Percentiles rank a stretch among this genome's conserved stretches.
Evolutionary conservation across 2,329 filamentous ascomycete species (phyloP).

Genomic region (Ceratocystis destructans): DNA sequence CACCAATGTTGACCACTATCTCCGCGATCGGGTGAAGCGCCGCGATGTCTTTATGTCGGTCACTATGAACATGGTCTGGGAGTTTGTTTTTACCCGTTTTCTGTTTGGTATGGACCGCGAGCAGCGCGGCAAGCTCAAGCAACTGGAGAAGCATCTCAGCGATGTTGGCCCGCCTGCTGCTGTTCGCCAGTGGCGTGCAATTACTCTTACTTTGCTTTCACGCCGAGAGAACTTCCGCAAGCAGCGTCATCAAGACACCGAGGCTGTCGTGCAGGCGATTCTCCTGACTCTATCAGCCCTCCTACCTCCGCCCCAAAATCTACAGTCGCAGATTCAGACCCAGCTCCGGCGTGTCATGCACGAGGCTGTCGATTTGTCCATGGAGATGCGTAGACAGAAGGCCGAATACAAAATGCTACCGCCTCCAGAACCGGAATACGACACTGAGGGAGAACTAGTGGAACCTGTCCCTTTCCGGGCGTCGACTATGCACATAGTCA

Average conservation of each 20-base stretch:
- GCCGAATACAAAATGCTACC: slow-evolving; percentile 99
- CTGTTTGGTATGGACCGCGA: slow-evolving; percentile 98
- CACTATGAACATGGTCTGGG: slow-evolving; percentile 98
- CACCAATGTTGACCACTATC: slow-evolving; percentile 77
- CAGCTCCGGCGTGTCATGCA: slow-evolving; percentile 79
- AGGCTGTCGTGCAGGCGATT: slow-evolving; percentile 80
- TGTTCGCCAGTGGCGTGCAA: slow-evolving; percentile 95
- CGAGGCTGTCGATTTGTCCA: slow-evolving; percentile 75
- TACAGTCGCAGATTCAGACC: slow-evolving; percentile 66
- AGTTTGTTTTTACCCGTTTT: slow-evolving; percentile 95
- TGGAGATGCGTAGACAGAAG: slow-evolving; percentile 94
- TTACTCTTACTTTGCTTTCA: slow-evolving; percentile 78
- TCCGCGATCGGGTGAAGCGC: slow-evolving; percentile 73
- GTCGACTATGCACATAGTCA: slow-evolving; percentile 67
- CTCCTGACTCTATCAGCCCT: slow-evolving; percentile 72
- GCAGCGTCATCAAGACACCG: slow-evolving; percentile 78
- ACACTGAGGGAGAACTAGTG: slow-evolving; percentile 77
- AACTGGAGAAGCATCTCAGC: slow-evolving; percentile 76
- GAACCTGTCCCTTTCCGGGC: slow-evolving; percentile 87
- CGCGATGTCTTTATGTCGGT: slow-evolving; percentile 97
- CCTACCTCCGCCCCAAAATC: slow-evolving; percentile 69
- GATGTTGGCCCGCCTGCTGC: slow-evolving; percentile 79
- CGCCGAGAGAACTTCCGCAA: slow-evolving; percentile 65
- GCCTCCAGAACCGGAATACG: slow-evolving; percentile 85
- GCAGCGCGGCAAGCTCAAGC: slow-evolving; percentile 93